Evolutionary conservation across 2,329 filamentous ascomycete genomes (phyloP).

Genomic region (Curvularia lunata): DNA sequence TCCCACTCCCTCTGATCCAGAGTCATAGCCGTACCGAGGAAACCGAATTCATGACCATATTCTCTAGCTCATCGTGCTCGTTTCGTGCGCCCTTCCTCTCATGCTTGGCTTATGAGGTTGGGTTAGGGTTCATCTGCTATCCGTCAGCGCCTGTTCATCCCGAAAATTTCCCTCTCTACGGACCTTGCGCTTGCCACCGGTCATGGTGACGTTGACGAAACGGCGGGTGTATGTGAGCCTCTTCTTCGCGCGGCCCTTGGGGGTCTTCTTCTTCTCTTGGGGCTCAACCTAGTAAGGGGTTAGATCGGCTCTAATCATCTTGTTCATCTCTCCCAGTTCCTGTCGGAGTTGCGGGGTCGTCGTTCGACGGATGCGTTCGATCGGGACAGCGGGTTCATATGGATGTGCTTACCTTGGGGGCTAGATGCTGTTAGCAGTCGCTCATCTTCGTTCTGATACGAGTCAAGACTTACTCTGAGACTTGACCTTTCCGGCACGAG

Average conservation of each 20-base stretch:
- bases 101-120: slow-evolving; percentile 64
- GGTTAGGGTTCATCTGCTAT: slow-evolving; percentile 83
- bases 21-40: slow-evolving; percentile 48
- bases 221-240: slow-evolving; percentile 93
- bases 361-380: slow-evolving; percentile 1
- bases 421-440: slow-evolving; percentile 28
- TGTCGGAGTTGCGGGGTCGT: not conserved
- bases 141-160: slow-evolving; percentile 19
- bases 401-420: slow-evolving; percentile 34
- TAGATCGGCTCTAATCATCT: slow-evolving; percentile 21
- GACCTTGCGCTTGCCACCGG: slow-evolving; percentile 98
- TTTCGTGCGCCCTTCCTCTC: slow-evolving; percentile 33
- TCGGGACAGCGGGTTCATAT: slow-evolving; percentile 2
- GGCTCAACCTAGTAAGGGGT: slow-evolving; percentile 71
- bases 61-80: slow-evolving; percentile 44
- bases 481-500: slow-evolving; percentile 98
- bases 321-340: not conserved
- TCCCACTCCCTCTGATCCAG: slow-evolving; percentile 49
- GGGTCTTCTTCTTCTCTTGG: slow-evolving; percentile 95
- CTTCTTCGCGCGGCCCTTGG: slow-evolving; percentile 98
- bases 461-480: slow-evolving; percentile 50
- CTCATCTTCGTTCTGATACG: slow-evolving; percentile 4
- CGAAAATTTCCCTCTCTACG: slow-evolving; percentile 38
- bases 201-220: slow-evolving; percentile 97
- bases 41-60: slow-evolving; percentile 46